These are phyloP conservation scores for Ganoderma meredithae DNA, from an alignment of 1,284 basidiomycete species.

Conservation along the genomic window DNA sequence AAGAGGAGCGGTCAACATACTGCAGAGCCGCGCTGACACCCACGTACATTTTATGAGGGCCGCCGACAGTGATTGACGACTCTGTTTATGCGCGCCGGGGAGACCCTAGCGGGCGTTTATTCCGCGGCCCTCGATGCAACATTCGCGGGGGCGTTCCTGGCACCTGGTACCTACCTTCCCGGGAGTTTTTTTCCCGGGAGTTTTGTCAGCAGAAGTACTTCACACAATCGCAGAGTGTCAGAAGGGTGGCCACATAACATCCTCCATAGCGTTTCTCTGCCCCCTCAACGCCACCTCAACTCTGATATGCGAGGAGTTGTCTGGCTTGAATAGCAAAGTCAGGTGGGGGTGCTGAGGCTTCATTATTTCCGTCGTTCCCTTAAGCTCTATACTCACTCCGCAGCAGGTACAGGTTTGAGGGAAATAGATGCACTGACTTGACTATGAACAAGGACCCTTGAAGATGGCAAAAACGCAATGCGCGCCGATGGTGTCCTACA, in stretches of 20 bases:
- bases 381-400: neutral
- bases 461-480: neutral
- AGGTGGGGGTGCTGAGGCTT: neutral
- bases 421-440: neutral
- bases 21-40: neutral
- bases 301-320: neutral
- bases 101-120: neutral
- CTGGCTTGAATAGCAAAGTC: neutral
- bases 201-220: neutral
- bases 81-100: neutral
- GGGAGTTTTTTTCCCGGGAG: neutral
- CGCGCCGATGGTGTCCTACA: neutral
- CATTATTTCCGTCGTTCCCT: neutral
- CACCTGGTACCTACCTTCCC: neutral
- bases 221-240: neutral
- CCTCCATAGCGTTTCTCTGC: neutral
- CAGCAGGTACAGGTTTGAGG: neutral
- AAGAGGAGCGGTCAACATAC: neutral
- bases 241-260: neutral
- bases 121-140: neutral
- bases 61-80: constrained; percentile 4
- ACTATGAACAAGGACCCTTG: neutral
- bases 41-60: neutral
- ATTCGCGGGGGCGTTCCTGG: constrained; percentile 1
- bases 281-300: neutral